Conservation (phyloP, 352 stramenopile species). For the Phytophthora palmivora region DNA sequence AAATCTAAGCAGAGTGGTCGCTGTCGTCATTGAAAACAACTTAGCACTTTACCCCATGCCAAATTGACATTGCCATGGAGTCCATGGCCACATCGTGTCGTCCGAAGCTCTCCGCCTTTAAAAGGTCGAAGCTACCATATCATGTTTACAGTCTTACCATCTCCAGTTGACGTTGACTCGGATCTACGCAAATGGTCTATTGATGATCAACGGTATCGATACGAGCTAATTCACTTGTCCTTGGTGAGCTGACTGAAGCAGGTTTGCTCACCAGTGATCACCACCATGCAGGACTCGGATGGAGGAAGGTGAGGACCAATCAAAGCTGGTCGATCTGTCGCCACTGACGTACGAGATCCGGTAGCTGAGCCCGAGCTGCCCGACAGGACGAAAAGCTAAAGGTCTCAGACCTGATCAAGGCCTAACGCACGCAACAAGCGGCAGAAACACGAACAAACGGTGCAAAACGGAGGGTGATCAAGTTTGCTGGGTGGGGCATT, state of each 20-base stretch:
- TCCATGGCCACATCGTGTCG: conserved; percentile 23
- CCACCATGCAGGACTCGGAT: conserved; percentile 7
- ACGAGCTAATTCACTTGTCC: conserved; percentile 13
- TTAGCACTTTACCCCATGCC: conserved; percentile 22
- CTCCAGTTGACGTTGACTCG: not conserved
- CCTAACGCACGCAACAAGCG: conserved; percentile 27
- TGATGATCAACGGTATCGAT: conserved; percentile 23
- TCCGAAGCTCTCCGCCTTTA: not conserved
- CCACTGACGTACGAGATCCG: conserved; percentile 31
- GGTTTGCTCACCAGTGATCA: conserved; percentile 1
- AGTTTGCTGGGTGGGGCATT: conserved; percentile 15
- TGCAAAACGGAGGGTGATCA: conserved; percentile 18
- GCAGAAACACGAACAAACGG: conserved; percentile 32
- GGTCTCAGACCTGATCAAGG: conserved; percentile 22
- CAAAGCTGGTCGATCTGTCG: conserved; percentile 28
- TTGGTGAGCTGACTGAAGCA: conserved; percentile 4
- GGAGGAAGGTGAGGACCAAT: conserved; percentile 23
- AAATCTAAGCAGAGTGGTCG: conserved; percentile 30
- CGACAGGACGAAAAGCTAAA: conserved; percentile 30
- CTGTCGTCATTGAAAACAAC: conserved; percentile 30
- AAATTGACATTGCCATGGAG: too few species aligned
- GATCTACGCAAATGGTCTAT: too few species aligned
- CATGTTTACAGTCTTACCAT: conserved; percentile 3
- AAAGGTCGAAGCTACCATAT: conserved; percentile 1
- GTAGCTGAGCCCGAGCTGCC: conserved; percentile 17